Base-by-base conservation (phyloP, 306 rosid species). In the Cucumis melo region DNA sequence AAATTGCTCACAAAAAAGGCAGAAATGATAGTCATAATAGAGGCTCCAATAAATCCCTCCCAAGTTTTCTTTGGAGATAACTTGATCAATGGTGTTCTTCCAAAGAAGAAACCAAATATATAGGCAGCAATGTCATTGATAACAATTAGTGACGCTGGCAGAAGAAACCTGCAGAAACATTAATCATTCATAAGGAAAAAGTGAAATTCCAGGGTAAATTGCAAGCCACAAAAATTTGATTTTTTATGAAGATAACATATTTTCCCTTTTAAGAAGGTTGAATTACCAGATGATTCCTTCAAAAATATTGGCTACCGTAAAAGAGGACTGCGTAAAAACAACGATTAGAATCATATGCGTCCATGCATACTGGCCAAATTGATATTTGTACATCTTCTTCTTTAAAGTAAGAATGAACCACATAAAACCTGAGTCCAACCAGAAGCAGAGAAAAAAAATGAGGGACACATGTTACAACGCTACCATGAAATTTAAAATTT, bases 291-390 rank as follows among this genome's bases (percentile, higher is more conserved):
- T 82, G 84, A 95, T 95, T 84, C 98, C 99, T 88, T 95, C 97
- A 80, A 95, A 95, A 77, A 95, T 92, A 87, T 87, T 95, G 77
- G 99, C 98, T 74, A 95, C 99, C 1, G 97, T 89, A 87, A 95
- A 92, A 74, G 99, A 89, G 65, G 99, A 95, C 84, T 95, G 99
- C 7, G 91, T 87, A 87, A 95, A 95, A 82, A 95, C 98, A 36
- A 91, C 90, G 64, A 95, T 90, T 60, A 95, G 88, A 87, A 95
- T 95, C 99, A 95, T 95, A 78, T 95, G 97, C n/a, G 99, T 95
- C 99, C 99, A 95, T 74, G 99, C 98, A 89, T 89, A 95, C 93
- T 95, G 99, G 85, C 99, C 93, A 90, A 95, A 95, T 81, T 95
- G 99, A 87, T 95, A 95, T 89, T 95, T 95, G 84, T 92, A 92